phyloP scores from a whole-genome alignment of 108 stramenopile species.

The Thalassiosira profunda region DNA sequence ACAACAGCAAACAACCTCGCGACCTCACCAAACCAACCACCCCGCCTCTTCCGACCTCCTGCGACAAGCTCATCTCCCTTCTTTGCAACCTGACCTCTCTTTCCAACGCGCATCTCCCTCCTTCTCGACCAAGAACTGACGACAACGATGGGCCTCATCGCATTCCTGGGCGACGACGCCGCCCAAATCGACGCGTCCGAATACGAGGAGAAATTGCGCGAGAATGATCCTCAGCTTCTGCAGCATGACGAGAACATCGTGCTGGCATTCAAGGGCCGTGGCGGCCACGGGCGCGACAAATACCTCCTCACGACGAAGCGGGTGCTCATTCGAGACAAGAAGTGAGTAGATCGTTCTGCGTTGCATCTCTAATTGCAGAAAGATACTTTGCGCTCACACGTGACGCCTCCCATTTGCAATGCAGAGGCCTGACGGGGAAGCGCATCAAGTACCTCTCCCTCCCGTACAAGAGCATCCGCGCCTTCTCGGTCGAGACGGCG shows the following conservation, averaged over 20 bases:
- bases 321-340: slow-evolving; percentile 59
- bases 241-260: slow-evolving; percentile 41
- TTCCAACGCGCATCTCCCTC: no score
- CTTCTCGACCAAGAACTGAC: neutral
- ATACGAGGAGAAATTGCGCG: slow-evolving; percentile 39
- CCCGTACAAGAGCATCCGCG: slow-evolving; percentile 45
- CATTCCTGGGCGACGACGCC: slow-evolving; percentile 44
- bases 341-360: slow-evolving; percentile 7
- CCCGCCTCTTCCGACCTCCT: no score
- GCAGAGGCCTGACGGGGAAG: slow-evolving; percentile 52
- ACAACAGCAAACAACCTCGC: no score
- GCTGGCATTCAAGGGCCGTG: slow-evolving; percentile 64
- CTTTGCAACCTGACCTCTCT: no score
- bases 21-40: no score
- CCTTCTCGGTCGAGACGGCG: slow-evolving; percentile 52
- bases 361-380: no score
- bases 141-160: slow-evolving; percentile 16
- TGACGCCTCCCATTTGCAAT: neutral
- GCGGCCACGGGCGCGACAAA: slow-evolving; percentile 61
- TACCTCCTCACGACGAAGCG: slow-evolving; percentile 59
- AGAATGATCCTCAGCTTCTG: slow-evolving; percentile 45
- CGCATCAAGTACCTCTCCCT: slow-evolving; percentile 48
- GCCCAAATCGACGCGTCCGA: slow-evolving; percentile 49
- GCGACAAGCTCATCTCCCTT: no score
- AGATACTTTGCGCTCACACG: neutral